phyloP scores from a whole-genome alignment of 306 rosid genomes.

The Astragalus glycyphyllos region DNA sequence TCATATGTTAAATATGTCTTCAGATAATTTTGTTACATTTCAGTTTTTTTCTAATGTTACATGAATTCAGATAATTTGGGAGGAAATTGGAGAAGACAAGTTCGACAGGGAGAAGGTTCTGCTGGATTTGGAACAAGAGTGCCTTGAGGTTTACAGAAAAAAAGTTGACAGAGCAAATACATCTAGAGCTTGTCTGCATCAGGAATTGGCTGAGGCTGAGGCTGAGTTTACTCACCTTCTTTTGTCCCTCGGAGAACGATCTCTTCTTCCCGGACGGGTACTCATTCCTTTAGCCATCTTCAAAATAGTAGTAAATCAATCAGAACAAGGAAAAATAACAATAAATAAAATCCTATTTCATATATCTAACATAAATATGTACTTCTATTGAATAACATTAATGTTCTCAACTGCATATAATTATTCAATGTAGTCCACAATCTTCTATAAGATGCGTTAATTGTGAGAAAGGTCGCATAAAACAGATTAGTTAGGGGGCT shows the following conservation, averaged over 20 bases:
- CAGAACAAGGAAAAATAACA: conserved; percentile 33
- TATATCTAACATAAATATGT: conserved; percentile 1
- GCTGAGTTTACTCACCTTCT: conserved; percentile 98
- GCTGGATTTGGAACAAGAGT: conserved; percentile 88
- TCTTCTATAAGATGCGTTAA: conserved; percentile 7
- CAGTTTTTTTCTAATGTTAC: conserved; percentile 11
- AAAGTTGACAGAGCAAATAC: conserved; percentile 89
- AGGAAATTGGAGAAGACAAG: conserved; percentile 95
- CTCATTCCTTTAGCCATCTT: conserved; percentile 11
- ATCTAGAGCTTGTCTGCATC: conserved; percentile 89
- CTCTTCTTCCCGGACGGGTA: conserved; percentile 96
- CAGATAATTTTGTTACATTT: conserved; percentile 29
- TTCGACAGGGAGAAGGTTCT: conserved; percentile 86
- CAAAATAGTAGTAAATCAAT: conserved; percentile 34
- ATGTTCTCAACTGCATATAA: background rate
- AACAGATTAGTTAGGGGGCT: background rate
- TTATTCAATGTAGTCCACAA: conserved; percentile 15
- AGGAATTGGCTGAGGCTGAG: conserved; percentile 94
- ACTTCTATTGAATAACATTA: conserved; percentile 14
- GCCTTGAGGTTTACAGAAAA: conserved; percentile 80
- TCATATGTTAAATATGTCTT: conserved; percentile 20
- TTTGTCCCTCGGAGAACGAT: conserved; percentile 90
- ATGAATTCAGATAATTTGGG: conserved; percentile 87
- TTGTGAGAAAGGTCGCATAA: conserved; percentile 16
- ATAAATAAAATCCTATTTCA: conserved; percentile 15